These are phyloP conservation scores for Fusarium nurragi DNA, from an alignment of 2,329 filamentous ascomycete genomes.

Conservation along the genomic window DNA sequence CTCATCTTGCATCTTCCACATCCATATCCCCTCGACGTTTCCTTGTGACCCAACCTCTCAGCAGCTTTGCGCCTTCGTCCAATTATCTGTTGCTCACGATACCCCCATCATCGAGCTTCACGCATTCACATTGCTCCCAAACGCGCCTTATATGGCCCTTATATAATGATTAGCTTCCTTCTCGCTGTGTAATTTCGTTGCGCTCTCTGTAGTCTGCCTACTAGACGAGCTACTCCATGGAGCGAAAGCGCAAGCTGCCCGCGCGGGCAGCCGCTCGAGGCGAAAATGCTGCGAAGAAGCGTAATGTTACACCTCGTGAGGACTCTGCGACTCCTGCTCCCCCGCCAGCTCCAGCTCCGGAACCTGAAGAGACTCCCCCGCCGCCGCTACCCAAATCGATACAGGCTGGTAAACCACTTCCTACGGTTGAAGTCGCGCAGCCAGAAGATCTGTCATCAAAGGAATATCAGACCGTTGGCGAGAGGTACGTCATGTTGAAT, in stretches of 20 bases:
- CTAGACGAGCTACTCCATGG: slow-evolving; percentile 56
- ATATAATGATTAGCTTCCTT: slow-evolving; percentile 46
- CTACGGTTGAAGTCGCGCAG: slow-evolving; percentile 75
- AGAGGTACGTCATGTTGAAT: slow-evolving; percentile 63
- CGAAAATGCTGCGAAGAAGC: slow-evolving; percentile 69
- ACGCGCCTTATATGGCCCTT: slow-evolving; percentile 46
- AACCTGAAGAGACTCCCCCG: slow-evolving; percentile 47
- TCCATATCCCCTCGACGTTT: slow-evolving; percentile 19
- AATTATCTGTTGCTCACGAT: neutral
- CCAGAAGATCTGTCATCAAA: slow-evolving; percentile 67
- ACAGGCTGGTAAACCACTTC: slow-evolving; percentile 72
- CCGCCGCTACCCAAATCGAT: slow-evolving; percentile 69
- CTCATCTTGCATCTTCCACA: slow-evolving; percentile 31
- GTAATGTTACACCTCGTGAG: slow-evolving; percentile 65
- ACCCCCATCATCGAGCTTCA: slow-evolving; percentile 7
- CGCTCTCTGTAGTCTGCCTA: slow-evolving; percentile 18
- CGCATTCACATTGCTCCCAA: slow-evolving; percentile 21
- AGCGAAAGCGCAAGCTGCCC: slow-evolving; percentile 72
- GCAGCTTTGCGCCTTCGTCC: slow-evolving; percentile 1
- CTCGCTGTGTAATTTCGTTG: slow-evolving; percentile 35
- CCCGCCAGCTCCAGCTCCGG: slow-evolving; percentile 41
- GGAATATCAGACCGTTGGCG: slow-evolving; percentile 78
- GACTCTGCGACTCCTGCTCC: slow-evolving; percentile 59
- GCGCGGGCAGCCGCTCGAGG: slow-evolving; percentile 68
- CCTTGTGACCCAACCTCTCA: slow-evolving; percentile 20